A percentile compares a stretch with the other conserved stretches of the same genome.
These are phyloP conservation scores for Triticum timopheevii DNA, from an alignment of 176 grass and related monocot genomes.

Conservation along the genomic window DNA sequence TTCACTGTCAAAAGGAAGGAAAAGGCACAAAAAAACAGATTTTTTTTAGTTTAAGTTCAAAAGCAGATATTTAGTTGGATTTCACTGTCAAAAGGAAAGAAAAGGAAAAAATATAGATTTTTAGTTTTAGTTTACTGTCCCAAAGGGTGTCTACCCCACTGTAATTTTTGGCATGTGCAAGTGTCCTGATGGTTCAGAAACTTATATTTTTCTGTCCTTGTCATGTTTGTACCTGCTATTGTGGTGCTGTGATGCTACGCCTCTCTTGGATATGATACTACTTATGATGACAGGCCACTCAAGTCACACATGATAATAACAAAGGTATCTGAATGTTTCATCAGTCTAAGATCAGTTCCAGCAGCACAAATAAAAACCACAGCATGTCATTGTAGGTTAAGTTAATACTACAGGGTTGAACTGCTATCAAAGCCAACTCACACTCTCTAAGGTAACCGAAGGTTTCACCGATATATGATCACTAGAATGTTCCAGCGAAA, in stretches of 20 bases:
- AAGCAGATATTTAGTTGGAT: not conserved
- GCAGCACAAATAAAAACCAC: not conserved
- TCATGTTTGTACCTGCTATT: not conserved
- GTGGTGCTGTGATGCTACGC: not conserved
- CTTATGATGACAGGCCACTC: not conserved
- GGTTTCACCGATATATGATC: constrained; percentile 17
- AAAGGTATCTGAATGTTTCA: not conserved
- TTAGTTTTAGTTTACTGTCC: not conserved
- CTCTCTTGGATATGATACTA: not conserved
- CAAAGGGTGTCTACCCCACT: not conserved
- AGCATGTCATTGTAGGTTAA: not conserved
- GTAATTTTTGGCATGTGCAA: constrained; percentile 18
- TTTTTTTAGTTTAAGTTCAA: not conserved
- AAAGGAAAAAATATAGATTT: not conserved
- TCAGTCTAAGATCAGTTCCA: too few relatives aligned
- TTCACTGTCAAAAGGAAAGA: not conserved
- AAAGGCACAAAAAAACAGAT: not conserved
- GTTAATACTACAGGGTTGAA: not conserved
- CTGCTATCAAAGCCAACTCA: constrained; percentile 17
- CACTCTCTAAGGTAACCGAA: constrained; percentile 10
- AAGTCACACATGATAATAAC: not conserved
- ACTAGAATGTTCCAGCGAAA: constrained; percentile 8
- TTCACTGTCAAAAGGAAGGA: not conserved
- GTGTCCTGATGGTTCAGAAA: not conserved
- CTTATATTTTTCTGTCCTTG: not conserved